Evolutionary conservation across 2,329 filamentous ascomycete species (phyloP), one percentile per base, ranked within the genome.

Genomic region (Diaporthe batatas): DNA sequence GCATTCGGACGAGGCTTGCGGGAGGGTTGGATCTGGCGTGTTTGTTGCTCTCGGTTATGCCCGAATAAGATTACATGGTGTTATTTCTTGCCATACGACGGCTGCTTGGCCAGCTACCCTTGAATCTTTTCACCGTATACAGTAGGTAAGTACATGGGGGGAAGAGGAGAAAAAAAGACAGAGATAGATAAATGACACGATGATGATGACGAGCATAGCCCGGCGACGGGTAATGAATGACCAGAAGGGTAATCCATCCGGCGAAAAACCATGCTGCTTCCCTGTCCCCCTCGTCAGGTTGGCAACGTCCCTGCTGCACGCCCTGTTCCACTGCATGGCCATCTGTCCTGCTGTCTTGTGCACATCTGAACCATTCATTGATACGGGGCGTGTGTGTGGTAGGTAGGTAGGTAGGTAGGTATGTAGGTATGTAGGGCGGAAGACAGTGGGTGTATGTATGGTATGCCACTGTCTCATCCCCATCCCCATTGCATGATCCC

Each of bases 111-210:
- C 5, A 5, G 29, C 29, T 29, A 51, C 34, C 21, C n/a, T 32
- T 18, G 18, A 12, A 25, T 34, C n/a, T n/a, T n/a, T 68, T 39
- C 21, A 23, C 44, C 44, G 57, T 71, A 34, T 57, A n/a, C n/a
- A 36, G 23, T 5, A 18, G 49, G 67, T n/a, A 29, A 29, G 29
- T 29, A 29, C 29, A 29, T 29, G 2, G 2, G 29, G 29, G 29
- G 29, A 29, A 29, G 29, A 5, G 2, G 29, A 29, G 29, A 29
- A 29, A 29, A 3, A 29, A 29, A 29, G 29, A 6, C 10, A 39
- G 10, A 39, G 12, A 39, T 2, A 39, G 36, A 18, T n/a, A 42
- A 36, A 47, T 6, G 16, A 14, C n/a, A 21, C n/a, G 44, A 21
- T 39, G 36, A 39, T n/a, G n/a, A n/a, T n/a, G n/a, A n/a, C n/a